These are phyloP conservation scores for Cadophora sp. DNA, from an alignment of 2,329 filamentous ascomycete genomes.

Conservation along the genomic window DNA sequence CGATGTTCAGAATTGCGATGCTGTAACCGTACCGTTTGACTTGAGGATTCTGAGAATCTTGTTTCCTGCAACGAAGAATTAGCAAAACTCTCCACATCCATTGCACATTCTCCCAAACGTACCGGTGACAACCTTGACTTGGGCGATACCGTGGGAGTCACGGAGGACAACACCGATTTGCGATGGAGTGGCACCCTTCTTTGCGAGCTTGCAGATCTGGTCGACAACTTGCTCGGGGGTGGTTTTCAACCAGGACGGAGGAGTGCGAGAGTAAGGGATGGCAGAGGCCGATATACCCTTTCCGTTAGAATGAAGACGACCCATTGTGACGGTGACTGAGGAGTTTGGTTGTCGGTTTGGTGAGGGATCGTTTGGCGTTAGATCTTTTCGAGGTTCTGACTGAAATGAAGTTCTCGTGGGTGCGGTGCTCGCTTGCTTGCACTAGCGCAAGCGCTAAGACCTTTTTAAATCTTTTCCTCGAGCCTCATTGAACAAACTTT, in stretches of 20 bases:
- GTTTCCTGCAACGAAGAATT: constrained; percentile 74
- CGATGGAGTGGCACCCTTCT: constrained; percentile 97
- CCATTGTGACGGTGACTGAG: constrained; percentile 67
- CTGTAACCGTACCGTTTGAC: constrained; percentile 81
- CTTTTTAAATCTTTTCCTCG: background rate
- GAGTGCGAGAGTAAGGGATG: constrained; percentile 92
- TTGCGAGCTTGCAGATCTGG: constrained; percentile 98
- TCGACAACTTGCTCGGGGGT: constrained; percentile 98
- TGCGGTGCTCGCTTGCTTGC: background rate
- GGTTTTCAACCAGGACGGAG: constrained; percentile 97
- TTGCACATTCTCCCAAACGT: constrained; percentile 50
- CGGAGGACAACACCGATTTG: constrained; percentile 99
- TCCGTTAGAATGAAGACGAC: constrained; percentile 98
- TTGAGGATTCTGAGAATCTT: constrained; percentile 99
- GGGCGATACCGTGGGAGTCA: constrained; percentile 97
- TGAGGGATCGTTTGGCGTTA: constrained; percentile 29
- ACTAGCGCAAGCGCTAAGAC: background rate
- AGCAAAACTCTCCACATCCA: constrained; percentile 25
- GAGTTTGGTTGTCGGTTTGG: constrained; percentile 41
- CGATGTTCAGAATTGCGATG: constrained; percentile 35
- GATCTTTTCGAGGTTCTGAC: constrained; percentile 9
- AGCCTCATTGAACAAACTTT: background rate
- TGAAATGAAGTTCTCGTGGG: constrained; percentile 19
- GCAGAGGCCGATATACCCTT: constrained; percentile 98
- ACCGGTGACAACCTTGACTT: constrained; percentile 98